A percentile compares a stretch with the other conserved stretches of the same genome.
These are phyloP conservation scores for Aspergillus chevalieri DNA, from an alignment of 2,329 filamentous ascomycete genomes.

Conservation along the genomic window DNA sequence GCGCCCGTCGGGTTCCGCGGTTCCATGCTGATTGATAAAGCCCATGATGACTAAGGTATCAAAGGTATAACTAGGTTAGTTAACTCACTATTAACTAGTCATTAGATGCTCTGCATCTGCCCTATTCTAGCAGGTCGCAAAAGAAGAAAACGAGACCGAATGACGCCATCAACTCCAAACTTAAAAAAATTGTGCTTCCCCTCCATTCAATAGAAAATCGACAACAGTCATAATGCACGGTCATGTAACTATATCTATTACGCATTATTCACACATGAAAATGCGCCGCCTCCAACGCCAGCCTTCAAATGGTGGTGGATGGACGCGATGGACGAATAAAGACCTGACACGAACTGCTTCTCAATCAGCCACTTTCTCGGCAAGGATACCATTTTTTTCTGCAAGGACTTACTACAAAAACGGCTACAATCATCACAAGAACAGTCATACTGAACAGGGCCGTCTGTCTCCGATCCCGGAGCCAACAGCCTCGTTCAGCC, in stretches of 20 bases:
- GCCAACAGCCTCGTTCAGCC: conserved; percentile 19
- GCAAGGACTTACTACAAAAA: conserved; percentile 9
- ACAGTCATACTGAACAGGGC: conserved; percentile 11
- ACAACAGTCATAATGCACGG: not conserved
- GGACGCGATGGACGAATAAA: conserved; percentile 20
- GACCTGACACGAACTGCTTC: conserved; percentile 18
- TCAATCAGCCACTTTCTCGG: conserved; percentile 1
- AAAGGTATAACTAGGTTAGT: too few relatives aligned
- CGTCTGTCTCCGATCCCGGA: conserved; percentile 15
- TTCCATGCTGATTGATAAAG: not conserved
- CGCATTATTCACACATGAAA: conserved; percentile 17
- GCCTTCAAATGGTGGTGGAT: conserved; percentile 11
- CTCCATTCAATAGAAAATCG: not conserved
- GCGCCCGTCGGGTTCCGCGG: not conserved
- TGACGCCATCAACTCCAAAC: not conserved
- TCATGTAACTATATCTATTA: not conserved
- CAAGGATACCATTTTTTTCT: not conserved
- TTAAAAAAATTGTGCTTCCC: too few relatives aligned
- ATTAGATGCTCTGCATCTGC: too few relatives aligned
- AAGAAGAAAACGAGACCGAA: too few relatives aligned
- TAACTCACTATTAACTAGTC: too few relatives aligned
- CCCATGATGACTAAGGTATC: too few relatives aligned
- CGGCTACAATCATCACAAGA: conserved; percentile 8
- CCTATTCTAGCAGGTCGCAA: too few relatives aligned
- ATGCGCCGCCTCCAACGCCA: conserved; percentile 10